These are phyloP conservation scores for Neonectria hederae DNA, from an alignment of 2,329 filamentous ascomycete genomes.

Conservation along the genomic window DNA sequence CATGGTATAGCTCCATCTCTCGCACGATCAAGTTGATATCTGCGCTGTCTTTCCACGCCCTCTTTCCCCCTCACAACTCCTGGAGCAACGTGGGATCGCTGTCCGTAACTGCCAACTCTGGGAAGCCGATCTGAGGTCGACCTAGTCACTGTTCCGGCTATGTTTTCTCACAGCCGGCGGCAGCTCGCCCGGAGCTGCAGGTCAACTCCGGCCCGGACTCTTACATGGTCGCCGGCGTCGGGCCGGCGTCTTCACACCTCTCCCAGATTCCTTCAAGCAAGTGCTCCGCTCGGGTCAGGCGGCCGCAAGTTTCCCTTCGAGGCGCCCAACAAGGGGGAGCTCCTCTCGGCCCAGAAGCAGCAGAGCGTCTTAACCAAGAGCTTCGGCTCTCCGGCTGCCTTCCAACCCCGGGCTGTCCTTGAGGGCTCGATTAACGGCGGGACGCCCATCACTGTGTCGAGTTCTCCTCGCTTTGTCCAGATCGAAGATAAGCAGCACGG, in stretches of 20 bases:
- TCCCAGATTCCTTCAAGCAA: constrained; percentile 27
- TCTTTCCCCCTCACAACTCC: background rate
- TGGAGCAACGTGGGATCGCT: background rate
- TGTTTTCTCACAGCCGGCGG: constrained; percentile 28
- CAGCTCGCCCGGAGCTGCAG: constrained; percentile 25
- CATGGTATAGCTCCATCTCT: constrained; percentile 6
- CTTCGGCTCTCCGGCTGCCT: constrained; percentile 19
- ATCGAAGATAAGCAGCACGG: constrained; percentile 33
- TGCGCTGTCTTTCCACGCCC: background rate
- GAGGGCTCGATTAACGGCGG: constrained; percentile 12
- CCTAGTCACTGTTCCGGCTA: constrained; percentile 2
- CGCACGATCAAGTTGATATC: background rate
- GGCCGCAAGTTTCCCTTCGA: constrained; percentile 18
- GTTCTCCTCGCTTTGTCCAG: constrained; percentile 41
- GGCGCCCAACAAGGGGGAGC: constrained; percentile 18
- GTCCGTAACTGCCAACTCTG: background rate
- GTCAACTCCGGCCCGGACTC: constrained; percentile 4
- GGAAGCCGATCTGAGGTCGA: background rate
- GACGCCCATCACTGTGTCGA: constrained; percentile 38
- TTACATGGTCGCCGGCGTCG: background rate
- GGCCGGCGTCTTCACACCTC: constrained; percentile 1
- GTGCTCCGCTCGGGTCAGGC: constrained; percentile 23
- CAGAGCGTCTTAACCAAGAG: constrained; percentile 24
- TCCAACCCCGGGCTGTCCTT: constrained; percentile 25
- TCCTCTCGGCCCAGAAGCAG: background rate